phyloP scores from a whole-genome alignment of 1,284 basidiomycete genomes.

The Sporisorium exsertum region DNA sequence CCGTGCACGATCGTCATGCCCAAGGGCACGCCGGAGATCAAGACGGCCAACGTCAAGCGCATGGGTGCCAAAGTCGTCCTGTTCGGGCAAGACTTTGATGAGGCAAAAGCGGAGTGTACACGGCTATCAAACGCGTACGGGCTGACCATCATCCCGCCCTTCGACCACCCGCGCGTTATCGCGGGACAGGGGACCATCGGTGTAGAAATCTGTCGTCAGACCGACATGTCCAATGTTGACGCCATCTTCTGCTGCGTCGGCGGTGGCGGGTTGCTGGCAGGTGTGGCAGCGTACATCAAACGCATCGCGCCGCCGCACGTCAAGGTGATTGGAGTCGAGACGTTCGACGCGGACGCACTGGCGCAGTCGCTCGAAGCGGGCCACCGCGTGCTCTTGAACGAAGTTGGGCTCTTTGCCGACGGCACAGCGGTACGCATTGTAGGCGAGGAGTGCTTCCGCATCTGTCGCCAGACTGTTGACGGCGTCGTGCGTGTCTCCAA shows the following conservation, averaged over 20 bases:
- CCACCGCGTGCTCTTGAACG: slow-evolving; percentile 82
- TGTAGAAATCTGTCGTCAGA: slow-evolving; percentile 79
- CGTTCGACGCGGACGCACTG: slow-evolving; percentile 94
- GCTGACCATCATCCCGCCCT: slow-evolving; percentile 93
- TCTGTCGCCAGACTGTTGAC: slow-evolving; percentile 88
- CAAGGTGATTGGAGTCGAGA: slow-evolving; percentile 92
- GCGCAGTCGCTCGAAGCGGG: slow-evolving; percentile 76
- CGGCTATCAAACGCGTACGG: slow-evolving; percentile 82
- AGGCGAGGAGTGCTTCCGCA: slow-evolving; percentile 91
- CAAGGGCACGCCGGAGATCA: slow-evolving; percentile 92
- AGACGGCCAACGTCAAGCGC: slow-evolving; percentile 90
- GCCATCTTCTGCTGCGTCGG: slow-evolving; percentile 91
- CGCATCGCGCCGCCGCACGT: slow-evolving; percentile 87
- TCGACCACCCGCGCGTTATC: slow-evolving; percentile 95
- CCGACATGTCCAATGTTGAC: slow-evolving; percentile 74
- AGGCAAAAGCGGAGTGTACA: slow-evolving; percentile 92
- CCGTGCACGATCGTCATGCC: slow-evolving; percentile 99
- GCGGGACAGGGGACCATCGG: slow-evolving; percentile 97
- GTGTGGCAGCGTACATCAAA: slow-evolving; percentile 92
- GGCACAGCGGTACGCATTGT: slow-evolving; percentile 99
- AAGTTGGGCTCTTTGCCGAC: slow-evolving; percentile 96
- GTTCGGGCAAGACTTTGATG: slow-evolving; percentile 93
- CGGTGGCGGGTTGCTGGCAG: slow-evolving; percentile 90
- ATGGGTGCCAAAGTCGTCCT: slow-evolving; percentile 94
- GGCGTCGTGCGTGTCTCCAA: slow-evolving; percentile 87